Base-by-base conservation (phyloP, 208 protist genomes). In the Wallacemonas sp. region DNA sequence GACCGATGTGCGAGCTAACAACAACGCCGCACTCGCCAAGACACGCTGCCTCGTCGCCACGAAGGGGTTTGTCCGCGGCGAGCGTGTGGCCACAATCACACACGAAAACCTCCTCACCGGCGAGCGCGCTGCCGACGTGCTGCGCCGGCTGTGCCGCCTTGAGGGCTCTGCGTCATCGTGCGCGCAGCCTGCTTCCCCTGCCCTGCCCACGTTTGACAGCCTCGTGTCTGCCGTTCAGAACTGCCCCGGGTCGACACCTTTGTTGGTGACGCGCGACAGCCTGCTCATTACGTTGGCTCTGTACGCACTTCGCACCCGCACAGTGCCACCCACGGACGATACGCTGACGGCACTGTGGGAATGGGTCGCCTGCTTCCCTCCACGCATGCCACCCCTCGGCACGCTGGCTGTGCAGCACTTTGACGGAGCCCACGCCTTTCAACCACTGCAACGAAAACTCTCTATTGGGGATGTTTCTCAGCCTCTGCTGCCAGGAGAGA, bases 21-120 rank as follows among this genome's bases (percentile, higher is more conserved):
- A 21, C 30, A 59, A 31, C 12, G 22, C 36, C 2, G 15, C 41
- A 6, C 22, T 71, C 46, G 81, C 84, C 6, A 58, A 33, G 34
- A 70, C 91, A 46, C 88, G 88, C n/a, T 69, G 75, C 19, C 30
- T 92, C 6, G 70, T 95, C 14, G 85, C 88, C 5, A 59, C 46
- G 26, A 62, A 54, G 19, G 36, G 46, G 66, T 74, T 95, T 47
- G 74, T 63, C 28, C 78, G 85, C 22, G 88, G 88, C 11, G 85
- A 95, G 63, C 72, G 66, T 36, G 62, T 95, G 14, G 77, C 67
- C 8, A 73, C 74, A 3, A 70, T 95, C 2, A 71, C 67, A 9
- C 41, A 31, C 12, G 62, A 80, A 19, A 60, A 75, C 49, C 66
- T 95, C 30, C 56, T 95, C 58, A 75, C 73, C 17, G 88, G 88